Evolutionary conservation across 2,329 filamentous ascomycete genomes (phyloP).

Genomic region (Xylaria multiplex): DNA sequence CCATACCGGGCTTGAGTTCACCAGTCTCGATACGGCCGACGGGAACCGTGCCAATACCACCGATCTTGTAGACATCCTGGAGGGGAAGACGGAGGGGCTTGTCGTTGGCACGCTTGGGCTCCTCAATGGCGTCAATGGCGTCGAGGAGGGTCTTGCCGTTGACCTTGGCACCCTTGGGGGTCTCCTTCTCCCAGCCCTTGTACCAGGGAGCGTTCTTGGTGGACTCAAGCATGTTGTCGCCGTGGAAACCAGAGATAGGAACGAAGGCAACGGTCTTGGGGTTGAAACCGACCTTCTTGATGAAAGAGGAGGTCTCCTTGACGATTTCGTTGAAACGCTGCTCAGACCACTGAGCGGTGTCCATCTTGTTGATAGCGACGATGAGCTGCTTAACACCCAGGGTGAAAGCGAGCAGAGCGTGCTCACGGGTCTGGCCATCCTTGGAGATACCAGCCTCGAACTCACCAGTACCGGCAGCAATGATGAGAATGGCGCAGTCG

Average conservation of each 20-base stretch:
- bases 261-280: conserved; percentile 98
- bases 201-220: conserved; percentile 99
- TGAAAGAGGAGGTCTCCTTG: conserved; percentile 99
- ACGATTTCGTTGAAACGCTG: conserved; percentile 97
- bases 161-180: conserved; percentile 77
- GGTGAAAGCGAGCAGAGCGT: conserved; percentile 99
- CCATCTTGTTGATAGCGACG: conserved; percentile 99
- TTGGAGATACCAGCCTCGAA: conserved; percentile 99
- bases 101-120: conserved; percentile 91
- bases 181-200: conserved; percentile 99
- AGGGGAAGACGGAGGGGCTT: conserved; percentile 99
- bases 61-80: conserved; percentile 99
- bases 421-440: conserved; percentile 99
- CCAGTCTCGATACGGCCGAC: conserved; percentile 99
- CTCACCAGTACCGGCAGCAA: conserved; percentile 99
- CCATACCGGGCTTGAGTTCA: conserved; percentile 89
- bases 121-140: conserved; percentile 96
- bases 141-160: conserved; percentile 98
- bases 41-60: conserved; percentile 99
- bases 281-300: conserved; percentile 99
- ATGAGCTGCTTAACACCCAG: conserved; percentile 99
- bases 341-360: conserved; percentile 99
- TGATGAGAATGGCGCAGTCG: conserved; percentile 99
- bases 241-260: conserved; percentile 99
- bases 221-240: conserved; percentile 97